phyloP scores from a whole-genome alignment of 2,329 filamentous ascomycete genomes.

The Ciborinia camelliae region DNA sequence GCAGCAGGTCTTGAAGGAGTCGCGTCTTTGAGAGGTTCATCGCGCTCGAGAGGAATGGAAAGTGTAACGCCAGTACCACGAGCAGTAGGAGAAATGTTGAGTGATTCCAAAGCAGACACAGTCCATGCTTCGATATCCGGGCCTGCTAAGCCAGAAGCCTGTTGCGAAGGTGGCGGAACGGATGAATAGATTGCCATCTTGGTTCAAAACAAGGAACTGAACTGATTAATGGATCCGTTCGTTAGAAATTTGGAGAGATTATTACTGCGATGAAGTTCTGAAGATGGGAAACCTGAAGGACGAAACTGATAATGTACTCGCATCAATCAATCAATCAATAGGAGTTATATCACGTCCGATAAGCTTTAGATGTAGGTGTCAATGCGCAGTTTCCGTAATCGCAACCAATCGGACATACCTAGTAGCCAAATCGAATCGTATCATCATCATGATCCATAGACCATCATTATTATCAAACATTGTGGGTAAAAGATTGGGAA shows the following conservation, averaged over 20 bases:
- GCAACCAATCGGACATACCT: neutral
- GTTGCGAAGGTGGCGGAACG: constrained; percentile 48
- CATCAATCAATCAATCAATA: neutral
- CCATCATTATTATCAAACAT: no score
- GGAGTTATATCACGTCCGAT: constrained; percentile 4
- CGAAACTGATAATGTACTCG: neutral
- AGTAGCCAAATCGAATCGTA: constrained; percentile 7
- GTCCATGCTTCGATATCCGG: constrained; percentile 68
- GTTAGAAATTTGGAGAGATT: neutral
- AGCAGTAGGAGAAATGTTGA: constrained; percentile 53
- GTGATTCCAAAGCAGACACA: constrained; percentile 52
- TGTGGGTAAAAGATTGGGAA: neutral
- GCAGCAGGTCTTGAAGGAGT: constrained; percentile 32
- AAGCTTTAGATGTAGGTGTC: neutral
- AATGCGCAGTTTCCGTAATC: neutral
- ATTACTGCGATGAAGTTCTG: neutral
- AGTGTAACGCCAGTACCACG: constrained; percentile 62
- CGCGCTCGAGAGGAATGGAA: constrained; percentile 69
- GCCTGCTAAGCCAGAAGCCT: constrained; percentile 32
- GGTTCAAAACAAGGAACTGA: constrained; percentile 8
- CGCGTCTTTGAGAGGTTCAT: constrained; percentile 36
- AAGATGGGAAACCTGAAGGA: constrained; percentile 4
- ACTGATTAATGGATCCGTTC: neutral
- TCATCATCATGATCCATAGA: neutral
- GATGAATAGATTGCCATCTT: constrained; percentile 53